Conservation (phyloP, 2,329 filamentous ascomycete species). For the Fusarium torulosum region DNA sequence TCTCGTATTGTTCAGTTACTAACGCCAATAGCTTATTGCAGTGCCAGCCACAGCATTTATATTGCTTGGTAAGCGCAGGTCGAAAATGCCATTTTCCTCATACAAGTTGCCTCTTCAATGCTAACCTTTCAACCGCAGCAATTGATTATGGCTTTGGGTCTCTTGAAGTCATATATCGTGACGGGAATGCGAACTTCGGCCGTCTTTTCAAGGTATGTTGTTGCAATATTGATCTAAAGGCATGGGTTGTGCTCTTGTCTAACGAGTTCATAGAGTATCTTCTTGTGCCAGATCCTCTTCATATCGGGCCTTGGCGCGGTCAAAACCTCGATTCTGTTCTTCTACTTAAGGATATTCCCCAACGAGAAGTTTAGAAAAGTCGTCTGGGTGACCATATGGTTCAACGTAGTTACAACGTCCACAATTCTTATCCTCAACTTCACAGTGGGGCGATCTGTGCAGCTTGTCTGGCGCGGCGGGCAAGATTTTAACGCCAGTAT, state of each 20-base stretch:
- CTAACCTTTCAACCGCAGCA: neutral
- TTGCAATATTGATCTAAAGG: neutral
- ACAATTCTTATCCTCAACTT: neutral
- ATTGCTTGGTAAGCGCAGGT: neutral
- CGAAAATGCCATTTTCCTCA: too few relatives aligned
- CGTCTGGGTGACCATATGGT: neutral
- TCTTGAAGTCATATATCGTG: neutral
- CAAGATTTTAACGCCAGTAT: neutral
- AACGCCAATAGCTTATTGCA: neutral
- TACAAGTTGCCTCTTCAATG: too few relatives aligned
- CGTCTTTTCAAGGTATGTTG: neutral
- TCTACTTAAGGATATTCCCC: constrained; percentile 10
- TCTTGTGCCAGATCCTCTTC: neutral
- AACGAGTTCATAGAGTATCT: neutral
- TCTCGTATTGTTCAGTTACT: neutral
- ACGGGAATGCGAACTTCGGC: neutral
- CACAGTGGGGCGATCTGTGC: neutral
- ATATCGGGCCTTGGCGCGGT: neutral
- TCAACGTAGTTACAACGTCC: neutral
- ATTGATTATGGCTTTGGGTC: neutral
- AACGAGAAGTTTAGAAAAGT: neutral
- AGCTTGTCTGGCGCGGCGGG: neutral
- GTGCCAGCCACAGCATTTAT: neutral
- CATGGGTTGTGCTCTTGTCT: neutral
- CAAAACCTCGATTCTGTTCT: constrained; percentile 15